Base-by-base conservation (phyloP, 2,329 filamentous ascomycete species). In the Fusarium stilboides region DNA sequence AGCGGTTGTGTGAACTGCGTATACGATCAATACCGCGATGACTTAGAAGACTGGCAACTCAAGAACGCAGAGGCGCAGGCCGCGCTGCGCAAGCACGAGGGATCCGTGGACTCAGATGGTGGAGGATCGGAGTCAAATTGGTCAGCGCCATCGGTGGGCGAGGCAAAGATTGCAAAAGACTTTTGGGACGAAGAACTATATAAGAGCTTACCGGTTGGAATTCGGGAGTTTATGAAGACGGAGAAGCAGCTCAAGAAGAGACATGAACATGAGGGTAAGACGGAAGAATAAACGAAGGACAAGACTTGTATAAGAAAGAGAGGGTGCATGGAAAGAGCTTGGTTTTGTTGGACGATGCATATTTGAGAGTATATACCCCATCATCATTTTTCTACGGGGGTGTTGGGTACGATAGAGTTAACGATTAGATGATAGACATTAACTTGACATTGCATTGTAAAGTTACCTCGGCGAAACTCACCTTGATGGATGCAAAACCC, bases 1-100 rank as follows among this genome's bases (percentile, higher is more conserved):
- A 96, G 93, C 76, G 96, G 96, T 5, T 99, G 96, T 78, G 95
- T 97, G 49, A 94, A 98, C 79, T 99, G 96, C 79, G 96, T 98
- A 4, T 98, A 94, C 94, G 94, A 98, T 74, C 85, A 89, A 54
- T 98, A 91, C 80, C 87, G 94, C 10, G 95, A 99, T 71, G 96
- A 98, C 53, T 86, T 98, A 80, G 94, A 98, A 79, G 92, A 93
- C 60, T 98, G 94, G 93, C 91, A 90, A 6, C 82, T 84, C 15
- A 87, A 89, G 61, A 88, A 86, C 36, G 82, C 84, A 6, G 86
- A 91, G 75, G 94, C 93, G 1, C 87, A 90, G 72, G 77, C 77
- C 36, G 85, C 86, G 44, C 72, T 90, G 62, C 77, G 78, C 36
- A 78, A 78, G 15, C 75, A 66, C 26, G 71, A 67, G 69, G 79